A percentile compares a stretch with the other conserved stretches of the same genome.
These are phyloP conservation scores for Fistulinella prunicolor DNA, from an alignment of 768 basidiomycete species.

Conservation along the genomic window DNA sequence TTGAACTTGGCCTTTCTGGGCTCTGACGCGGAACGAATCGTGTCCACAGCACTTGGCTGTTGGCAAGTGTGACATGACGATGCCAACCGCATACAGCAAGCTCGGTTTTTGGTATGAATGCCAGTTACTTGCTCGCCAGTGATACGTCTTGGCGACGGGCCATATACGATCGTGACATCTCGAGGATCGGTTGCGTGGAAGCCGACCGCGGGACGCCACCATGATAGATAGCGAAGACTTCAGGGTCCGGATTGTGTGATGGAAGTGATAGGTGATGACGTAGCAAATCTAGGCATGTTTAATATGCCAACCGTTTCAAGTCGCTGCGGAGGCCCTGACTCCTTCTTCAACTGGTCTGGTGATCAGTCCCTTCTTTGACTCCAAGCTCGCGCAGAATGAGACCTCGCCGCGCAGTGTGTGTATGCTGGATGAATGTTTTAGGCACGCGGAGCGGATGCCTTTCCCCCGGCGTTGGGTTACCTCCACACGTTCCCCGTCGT, in stretches of 20 bases:
- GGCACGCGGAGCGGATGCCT: neutral
- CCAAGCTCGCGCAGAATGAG: neutral
- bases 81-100: conserved; percentile 6
- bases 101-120: neutral
- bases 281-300: neutral
- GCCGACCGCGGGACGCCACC: conserved; percentile 16
- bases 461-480: neutral
- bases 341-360: neutral
- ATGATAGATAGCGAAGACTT: conserved; percentile 11
- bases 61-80: neutral
- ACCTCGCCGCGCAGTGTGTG: neutral
- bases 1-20: neutral
- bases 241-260: conserved; percentile 10
- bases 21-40: neutral
- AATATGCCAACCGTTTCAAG: neutral
- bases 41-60: neutral
- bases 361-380: neutral
- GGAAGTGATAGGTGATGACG: neutral
- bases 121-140: too few relatives aligned
- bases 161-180: too few relatives aligned
- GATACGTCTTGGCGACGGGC: too few relatives aligned
- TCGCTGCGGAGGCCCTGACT: neutral
- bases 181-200: neutral
- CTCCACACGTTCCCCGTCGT: neutral
- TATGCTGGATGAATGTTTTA: neutral